Conservation (phyloP, 2,329 filamentous ascomycete species). For the Macroventuria anomochaeta region DNA sequence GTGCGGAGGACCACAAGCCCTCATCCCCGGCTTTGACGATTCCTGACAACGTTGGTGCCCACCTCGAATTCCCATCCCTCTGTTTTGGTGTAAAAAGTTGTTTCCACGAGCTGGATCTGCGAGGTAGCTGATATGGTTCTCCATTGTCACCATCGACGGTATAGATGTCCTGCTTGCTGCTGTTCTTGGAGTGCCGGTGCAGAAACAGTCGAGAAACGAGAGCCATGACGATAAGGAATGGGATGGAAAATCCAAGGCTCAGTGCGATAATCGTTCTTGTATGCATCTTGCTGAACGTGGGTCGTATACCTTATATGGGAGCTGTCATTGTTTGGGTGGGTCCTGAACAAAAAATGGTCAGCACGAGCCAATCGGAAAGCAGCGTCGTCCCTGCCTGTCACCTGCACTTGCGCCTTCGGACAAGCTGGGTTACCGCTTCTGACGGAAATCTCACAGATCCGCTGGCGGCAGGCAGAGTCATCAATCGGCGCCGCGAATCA, state of each 20-base stretch:
- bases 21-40: slow-evolving; percentile 46
- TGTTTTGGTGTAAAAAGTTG: slow-evolving; percentile 30
- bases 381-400: slow-evolving; percentile 32
- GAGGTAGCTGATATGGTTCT: slow-evolving; percentile 20
- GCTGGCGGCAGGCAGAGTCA: slow-evolving; percentile 7
- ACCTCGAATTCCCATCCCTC: slow-evolving; percentile 19
- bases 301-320: slow-evolving; percentile 28
- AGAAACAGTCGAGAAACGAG: slow-evolving; percentile 37
- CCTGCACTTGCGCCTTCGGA: slow-evolving; percentile 22
- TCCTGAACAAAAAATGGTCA: slow-evolving; percentile 17
- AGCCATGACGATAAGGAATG: slow-evolving; percentile 33
- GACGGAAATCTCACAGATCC: slow-evolving; percentile 11
- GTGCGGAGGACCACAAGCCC: slow-evolving; percentile 32
- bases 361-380: slow-evolving; percentile 36
- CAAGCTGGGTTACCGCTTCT: slow-evolving; percentile 26
- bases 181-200: slow-evolving; percentile 33
- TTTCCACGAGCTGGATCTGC: slow-evolving; percentile 28
- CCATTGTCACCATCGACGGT: slow-evolving; percentile 22
- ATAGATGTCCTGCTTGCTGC: slow-evolving; percentile 16
- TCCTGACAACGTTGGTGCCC: slow-evolving; percentile 38
- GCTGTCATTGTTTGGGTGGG: slow-evolving; percentile 25
- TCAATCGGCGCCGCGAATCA: slow-evolving; percentile 22
- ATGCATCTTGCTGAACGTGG: slow-evolving; percentile 14
- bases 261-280: slow-evolving; percentile 24
- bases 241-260: slow-evolving; percentile 23